Percentiles rank a stretch among this genome's conserved stretches.
Evolutionary conservation across 192 early-diverging fungal species (phyloP).

Genomic region (Pilobolus umbonatus): DNA sequence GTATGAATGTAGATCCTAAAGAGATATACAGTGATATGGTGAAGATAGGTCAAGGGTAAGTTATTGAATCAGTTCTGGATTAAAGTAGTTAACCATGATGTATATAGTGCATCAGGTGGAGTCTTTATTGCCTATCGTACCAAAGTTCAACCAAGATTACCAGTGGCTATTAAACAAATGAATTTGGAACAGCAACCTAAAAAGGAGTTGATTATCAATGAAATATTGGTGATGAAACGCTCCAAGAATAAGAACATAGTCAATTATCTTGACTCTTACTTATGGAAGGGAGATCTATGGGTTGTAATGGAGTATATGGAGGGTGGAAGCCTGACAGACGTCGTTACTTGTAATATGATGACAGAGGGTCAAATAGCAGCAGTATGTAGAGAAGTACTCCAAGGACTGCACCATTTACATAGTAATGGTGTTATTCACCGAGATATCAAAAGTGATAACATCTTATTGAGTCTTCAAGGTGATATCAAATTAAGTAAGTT

Average conservation of each 20-base stretch:
- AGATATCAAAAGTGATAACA: conserved; percentile 87
- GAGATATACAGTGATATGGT: conserved; percentile 45
- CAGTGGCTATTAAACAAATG: conserved; percentile 97
- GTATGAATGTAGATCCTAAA: conserved; percentile 83
- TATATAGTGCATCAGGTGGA: conserved; percentile 87
- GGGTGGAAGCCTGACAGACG: conserved; percentile 80
- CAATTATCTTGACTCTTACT: conserved; percentile 80
- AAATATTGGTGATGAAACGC: conserved; percentile 86
- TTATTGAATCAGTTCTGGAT: no score
- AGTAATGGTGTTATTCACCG: conserved; percentile 73
- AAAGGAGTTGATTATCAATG: conserved; percentile 94
- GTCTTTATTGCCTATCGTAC: conserved; percentile 80
- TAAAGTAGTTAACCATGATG: no score
- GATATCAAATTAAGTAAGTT: conserved; percentile 70
- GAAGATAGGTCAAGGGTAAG: conserved; percentile 40
- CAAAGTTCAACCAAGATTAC: conserved; percentile 34
- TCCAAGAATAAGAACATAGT: conserved; percentile 78
- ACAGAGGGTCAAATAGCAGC: conserved; percentile 82
- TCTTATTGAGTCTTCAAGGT: conserved; percentile 62
- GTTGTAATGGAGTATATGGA: conserved; percentile 94
- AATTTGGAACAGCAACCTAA: conserved; percentile 93
- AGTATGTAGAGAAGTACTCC: conserved; percentile 71
- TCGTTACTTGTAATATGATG: conserved; percentile 77
- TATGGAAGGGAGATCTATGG: conserved; percentile 83
- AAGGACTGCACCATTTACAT: conserved; percentile 76